Evolutionary conservation across 192 early-diverging fungal genomes (phyloP), one percentile per base, ranked within the genome.

Genomic region (Entomortierella lignicola): DNA sequence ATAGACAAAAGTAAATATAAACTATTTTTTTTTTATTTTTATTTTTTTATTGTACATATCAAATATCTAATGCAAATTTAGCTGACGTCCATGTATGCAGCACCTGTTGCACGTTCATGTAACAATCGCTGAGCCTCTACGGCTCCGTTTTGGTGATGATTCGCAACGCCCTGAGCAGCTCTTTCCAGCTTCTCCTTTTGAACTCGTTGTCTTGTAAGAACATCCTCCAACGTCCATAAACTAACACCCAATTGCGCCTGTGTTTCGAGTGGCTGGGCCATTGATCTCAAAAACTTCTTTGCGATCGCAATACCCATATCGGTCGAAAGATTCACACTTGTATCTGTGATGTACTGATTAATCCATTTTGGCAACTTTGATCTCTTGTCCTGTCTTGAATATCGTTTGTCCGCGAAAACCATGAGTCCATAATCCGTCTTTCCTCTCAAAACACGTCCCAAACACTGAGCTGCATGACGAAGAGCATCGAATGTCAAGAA

Each of bases 401-500:
- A 99, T 60, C 98, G 86, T 85, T 92, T 62, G 55, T 99, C 98
- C 2, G 97, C 97, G 88, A 99, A 94, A 37, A 99, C 91, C 98
- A 99, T 99, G 51, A 99, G 79, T 23, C 98, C 98, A 68, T 99
- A 99, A 82, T 99, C 98, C 0, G 92, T 95, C 74, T 99, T 99
- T 66, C 98, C 98, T 42, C 98, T 87, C 69, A 99, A 61, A 41
- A 99, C 98, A 54, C 98, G 89, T 25, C 98, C 98, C 21, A 99
- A 93, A 83, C 98, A 99, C 85, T 99, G 98, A 17, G 98, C 97
- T 63, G 97, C 98, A 84, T 99, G 98, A 7, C 98, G 91, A 83
- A 99, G 91, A 0, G 98, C 98, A 66, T 99, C 98, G 84, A 99
- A 99, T 0, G 98, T 98, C 70, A 99, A 77, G 82, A 99, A 99